A percentile compares a stretch with the other conserved stretches of the same genome.
phyloP scores from a whole-genome alignment of 1,284 basidiomycete species.

The Mrakiaceae sp. region DNA sequence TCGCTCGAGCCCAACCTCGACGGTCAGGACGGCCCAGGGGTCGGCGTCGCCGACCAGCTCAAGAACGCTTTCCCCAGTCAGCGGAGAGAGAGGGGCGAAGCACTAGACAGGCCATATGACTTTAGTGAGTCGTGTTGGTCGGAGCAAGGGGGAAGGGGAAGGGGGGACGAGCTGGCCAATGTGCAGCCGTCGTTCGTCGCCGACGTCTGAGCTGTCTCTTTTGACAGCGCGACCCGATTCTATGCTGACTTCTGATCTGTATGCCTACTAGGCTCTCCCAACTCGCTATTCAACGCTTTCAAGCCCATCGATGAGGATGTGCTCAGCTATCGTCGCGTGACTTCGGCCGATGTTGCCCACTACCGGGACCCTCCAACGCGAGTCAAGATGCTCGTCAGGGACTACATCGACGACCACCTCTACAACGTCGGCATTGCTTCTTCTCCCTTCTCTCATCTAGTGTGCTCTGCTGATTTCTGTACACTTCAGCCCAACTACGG shows the following conservation, averaged over 20 bases:
- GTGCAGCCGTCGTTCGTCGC: no score
- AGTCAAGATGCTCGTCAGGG: constrained; percentile 88
- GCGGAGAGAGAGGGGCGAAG: no score
- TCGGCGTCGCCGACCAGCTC: neutral
- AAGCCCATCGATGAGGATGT: neutral
- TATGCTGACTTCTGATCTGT: no score
- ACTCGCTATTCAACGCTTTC: no score
- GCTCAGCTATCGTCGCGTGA: constrained; percentile 46
- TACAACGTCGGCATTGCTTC: constrained; percentile 52
- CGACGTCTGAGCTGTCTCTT: no score
- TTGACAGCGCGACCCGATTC: no score
- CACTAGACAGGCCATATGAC: neutral
- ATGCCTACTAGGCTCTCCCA: no score
- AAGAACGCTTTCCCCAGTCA: neutral
- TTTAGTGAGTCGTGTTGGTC: neutral
- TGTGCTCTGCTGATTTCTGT: neutral
- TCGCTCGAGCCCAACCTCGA: no score
- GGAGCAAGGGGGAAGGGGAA: neutral
- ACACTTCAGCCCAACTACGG: constrained; percentile 64
- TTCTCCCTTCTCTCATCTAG: neutral
- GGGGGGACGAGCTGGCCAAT: neutral
- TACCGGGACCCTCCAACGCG: constrained; percentile 56
- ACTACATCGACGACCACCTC: constrained; percentile 92
- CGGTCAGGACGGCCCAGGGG: no score
- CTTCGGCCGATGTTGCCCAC: constrained; percentile 56